Conservation (phyloP, 108 stramenopile species). For the Fragilariopsis cylindrus region DNA sequence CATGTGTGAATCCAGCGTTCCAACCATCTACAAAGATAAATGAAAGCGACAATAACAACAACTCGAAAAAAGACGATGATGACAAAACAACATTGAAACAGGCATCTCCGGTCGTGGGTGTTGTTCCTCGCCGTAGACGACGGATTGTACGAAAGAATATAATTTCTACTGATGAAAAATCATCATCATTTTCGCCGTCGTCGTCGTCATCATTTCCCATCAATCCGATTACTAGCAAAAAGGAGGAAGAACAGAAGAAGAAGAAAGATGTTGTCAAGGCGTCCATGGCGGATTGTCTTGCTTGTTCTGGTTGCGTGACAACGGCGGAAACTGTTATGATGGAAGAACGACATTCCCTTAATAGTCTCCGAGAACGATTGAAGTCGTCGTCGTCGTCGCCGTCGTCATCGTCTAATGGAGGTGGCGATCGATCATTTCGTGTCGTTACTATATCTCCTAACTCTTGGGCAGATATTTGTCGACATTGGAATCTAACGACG, state of each 20-base stretch:
- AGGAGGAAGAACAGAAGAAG: conserved; percentile 22
- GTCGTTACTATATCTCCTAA: conserved; percentile 73
- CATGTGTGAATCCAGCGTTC: conserved; percentile 90
- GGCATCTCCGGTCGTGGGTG: conserved; percentile 16
- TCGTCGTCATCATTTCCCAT: neutral
- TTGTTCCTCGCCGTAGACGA: conserved; percentile 36
- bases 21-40: conserved; percentile 34
- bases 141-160: conserved; percentile 14
- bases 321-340: conserved; percentile 98
- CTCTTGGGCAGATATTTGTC: conserved; percentile 71
- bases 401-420: neutral
- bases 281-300: conserved; percentile 96
- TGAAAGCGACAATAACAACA: conserved; percentile 5
- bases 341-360: conserved; percentile 83
- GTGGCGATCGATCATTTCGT: neutral
- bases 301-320: conserved; percentile 98
- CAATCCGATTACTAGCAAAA: neutral
- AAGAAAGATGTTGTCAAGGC: conserved; percentile 61
- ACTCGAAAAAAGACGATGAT: neutral
- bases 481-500: conserved; percentile 50
- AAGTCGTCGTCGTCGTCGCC: too few species aligned
- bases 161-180: neutral
- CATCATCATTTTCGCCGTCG: neutral
- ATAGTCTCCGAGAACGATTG: conserved; percentile 35
- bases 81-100: neutral